phyloP scores from a whole-genome alignment of 225 moss, liverwort and hornwort genomes.

The Anthoceros angustus region DNA sequence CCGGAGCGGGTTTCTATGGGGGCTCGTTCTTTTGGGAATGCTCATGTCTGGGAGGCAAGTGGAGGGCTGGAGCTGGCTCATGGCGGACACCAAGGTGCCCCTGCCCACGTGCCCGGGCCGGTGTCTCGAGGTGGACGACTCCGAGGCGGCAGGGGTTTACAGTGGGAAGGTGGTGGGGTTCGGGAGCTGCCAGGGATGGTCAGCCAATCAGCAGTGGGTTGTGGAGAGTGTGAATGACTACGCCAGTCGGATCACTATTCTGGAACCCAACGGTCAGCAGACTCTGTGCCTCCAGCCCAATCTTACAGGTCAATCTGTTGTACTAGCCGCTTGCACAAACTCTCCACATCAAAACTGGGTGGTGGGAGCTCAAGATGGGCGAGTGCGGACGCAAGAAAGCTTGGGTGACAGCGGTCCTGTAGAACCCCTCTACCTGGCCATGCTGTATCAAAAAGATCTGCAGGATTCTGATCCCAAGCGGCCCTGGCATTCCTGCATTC shows the following conservation, averaged over 20 bases:
- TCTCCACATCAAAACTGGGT: background rate
- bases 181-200: background rate
- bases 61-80: background rate
- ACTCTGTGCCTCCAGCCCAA: background rate
- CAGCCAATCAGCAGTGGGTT: background rate
- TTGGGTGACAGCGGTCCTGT: background rate
- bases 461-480: background rate
- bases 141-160: background rate
- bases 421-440: background rate
- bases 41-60: background rate
- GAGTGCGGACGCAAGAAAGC: background rate
- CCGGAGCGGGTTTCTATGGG: background rate
- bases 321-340: background rate
- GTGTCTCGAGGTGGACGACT: slow-evolving; percentile 4
- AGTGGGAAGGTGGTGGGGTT: background rate
- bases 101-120: background rate
- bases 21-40: too few relatives aligned
- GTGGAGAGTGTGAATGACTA: background rate
- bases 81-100: background rate
- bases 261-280: background rate
- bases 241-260: background rate
- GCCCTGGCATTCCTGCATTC: background rate
- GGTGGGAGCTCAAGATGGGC: background rate
- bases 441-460: background rate
- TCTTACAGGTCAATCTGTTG: background rate